Evolutionary conservation across 495 filamentous ascomycete species (phyloP).

Genomic region (Xanthoparmelia taractica): DNA sequence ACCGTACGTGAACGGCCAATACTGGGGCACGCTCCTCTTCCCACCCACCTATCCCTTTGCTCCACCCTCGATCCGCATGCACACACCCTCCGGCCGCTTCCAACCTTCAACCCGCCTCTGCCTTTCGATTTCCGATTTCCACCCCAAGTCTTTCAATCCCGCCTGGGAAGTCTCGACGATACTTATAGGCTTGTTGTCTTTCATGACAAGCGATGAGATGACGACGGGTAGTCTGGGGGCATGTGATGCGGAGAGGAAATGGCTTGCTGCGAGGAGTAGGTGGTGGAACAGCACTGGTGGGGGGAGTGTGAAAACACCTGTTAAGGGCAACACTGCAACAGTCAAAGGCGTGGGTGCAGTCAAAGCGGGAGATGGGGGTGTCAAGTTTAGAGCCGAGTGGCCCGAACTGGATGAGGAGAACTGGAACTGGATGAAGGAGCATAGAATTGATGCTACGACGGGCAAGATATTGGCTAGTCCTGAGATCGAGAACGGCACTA

Average conservation of each 20-base stretch:
- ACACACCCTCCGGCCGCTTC: constrained; percentile 92
- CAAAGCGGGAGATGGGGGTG: constrained; percentile 81
- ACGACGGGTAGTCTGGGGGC: constrained; percentile 88
- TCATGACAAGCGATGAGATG: constrained; percentile 99
- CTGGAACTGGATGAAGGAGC: constrained; percentile 83
- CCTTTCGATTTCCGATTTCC: constrained; percentile 92
- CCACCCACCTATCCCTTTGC: constrained; percentile 95
- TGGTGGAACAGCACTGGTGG: constrained; percentile 99
- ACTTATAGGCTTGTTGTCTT: constrained; percentile 83
- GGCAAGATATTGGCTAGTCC: constrained; percentile 50
- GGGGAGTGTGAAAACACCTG: constrained; percentile 56
- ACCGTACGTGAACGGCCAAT: constrained; percentile 90
- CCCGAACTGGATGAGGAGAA: constrained; percentile 85
- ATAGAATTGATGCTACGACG: constrained; percentile 70
- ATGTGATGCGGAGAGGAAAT: constrained; percentile 67
- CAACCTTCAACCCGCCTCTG: constrained; percentile 87
- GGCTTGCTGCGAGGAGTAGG: constrained; percentile 65
- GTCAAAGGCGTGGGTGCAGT: constrained; percentile 57
- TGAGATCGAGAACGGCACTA: constrained; percentile 24
- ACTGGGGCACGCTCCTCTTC: constrained; percentile 96
- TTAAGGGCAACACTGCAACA: constrained; percentile 39
- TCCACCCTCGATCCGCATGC: constrained; percentile 96
- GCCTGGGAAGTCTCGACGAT: constrained; percentile 99
- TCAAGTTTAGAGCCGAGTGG: constrained; percentile 86
- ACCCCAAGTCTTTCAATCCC: constrained; percentile 95